Evolutionary conservation across 2,329 filamentous ascomycete genomes (phyloP).

Genomic region (Fusarium oligoseptatum): DNA sequence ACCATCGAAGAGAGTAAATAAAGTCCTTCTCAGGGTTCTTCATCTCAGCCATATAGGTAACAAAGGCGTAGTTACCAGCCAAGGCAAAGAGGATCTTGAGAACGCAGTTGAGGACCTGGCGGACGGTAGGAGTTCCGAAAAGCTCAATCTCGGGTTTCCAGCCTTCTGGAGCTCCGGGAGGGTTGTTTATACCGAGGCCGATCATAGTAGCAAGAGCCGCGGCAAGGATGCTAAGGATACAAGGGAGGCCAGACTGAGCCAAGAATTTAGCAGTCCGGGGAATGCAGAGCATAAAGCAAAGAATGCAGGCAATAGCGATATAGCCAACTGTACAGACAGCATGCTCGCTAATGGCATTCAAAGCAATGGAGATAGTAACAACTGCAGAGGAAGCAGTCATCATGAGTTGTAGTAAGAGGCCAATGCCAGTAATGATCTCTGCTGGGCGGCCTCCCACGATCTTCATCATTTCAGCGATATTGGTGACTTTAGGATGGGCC

Average conservation of each 20-base stretch:
- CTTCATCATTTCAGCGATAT: constrained; percentile 27
- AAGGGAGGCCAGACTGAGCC: constrained; percentile 34
- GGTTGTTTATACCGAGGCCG: constrained; percentile 32
- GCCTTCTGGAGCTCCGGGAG: constrained; percentile 18
- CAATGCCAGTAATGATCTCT: constrained; percentile 20
- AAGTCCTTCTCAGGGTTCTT: constrained; percentile 38
- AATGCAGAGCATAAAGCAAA: constrained; percentile 71
- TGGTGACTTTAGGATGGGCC: constrained; percentile 21
- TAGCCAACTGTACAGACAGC: constrained; percentile 73
- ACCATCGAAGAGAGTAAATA: constrained; percentile 20
- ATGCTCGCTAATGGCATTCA: constrained; percentile 74
- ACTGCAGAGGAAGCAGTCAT: constrained; percentile 64
- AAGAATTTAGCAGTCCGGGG: constrained; percentile 69
- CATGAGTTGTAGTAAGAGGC: constrained; percentile 20
- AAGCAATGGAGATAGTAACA: constrained; percentile 72
- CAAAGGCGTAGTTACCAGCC: constrained; percentile 40
- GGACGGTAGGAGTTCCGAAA: constrained; percentile 24
- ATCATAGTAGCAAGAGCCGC: constrained; percentile 42
- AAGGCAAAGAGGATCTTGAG: constrained; percentile 39
- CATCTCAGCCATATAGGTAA: constrained; percentile 44
- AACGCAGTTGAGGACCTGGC: constrained; percentile 24
- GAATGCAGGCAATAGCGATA: constrained; percentile 69
- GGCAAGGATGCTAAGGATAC: constrained; percentile 36
- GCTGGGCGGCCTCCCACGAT: constrained; percentile 26
- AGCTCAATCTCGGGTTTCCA: constrained; percentile 31